Percentiles rank a stretch among this genome's conserved stretches.
phyloP scores from a whole-genome alignment of 345 rosid species.

The Populus deltoides region DNA sequence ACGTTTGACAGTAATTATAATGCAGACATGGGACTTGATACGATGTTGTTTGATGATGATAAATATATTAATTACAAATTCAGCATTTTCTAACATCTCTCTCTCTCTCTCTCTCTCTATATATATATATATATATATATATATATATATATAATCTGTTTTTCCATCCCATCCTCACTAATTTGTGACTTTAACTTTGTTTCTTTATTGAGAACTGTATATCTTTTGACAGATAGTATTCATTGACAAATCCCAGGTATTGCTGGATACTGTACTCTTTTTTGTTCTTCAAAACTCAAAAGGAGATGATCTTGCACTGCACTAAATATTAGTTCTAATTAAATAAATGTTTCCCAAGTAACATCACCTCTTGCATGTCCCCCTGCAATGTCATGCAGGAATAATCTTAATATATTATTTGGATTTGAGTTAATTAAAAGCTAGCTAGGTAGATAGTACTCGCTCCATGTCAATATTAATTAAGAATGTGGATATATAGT shows the following conservation, averaged over 20 bases:
- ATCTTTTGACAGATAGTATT: not conserved
- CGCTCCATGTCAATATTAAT: not conserved
- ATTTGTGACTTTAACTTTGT: not conserved
- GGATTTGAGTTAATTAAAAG: not conserved
- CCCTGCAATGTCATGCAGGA: not conserved
- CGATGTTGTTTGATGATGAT: not conserved
- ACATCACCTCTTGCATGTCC: not conserved
- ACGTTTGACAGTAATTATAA: not conserved
- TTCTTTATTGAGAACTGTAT: not conserved
- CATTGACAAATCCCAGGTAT: not conserved
- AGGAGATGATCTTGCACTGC: not conserved
- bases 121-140: too few relatives aligned
- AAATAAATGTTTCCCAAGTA: not conserved
- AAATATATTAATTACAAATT: not conserved
- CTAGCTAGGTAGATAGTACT: too few relatives aligned
- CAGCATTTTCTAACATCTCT: not conserved
- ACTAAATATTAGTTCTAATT: not conserved
- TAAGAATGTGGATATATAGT: not conserved
- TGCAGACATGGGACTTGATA: not conserved
- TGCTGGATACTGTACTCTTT: not conserved
- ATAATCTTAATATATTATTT: too few relatives aligned
- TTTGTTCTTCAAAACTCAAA: not conserved
- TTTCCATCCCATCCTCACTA: not conserved
- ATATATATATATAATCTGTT: not conserved
- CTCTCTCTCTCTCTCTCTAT: too few relatives aligned